These are phyloP conservation scores for Strobilomyces echinocephalus DNA, from an alignment of 768 basidiomycete genomes.

Conservation along the genomic window DNA sequence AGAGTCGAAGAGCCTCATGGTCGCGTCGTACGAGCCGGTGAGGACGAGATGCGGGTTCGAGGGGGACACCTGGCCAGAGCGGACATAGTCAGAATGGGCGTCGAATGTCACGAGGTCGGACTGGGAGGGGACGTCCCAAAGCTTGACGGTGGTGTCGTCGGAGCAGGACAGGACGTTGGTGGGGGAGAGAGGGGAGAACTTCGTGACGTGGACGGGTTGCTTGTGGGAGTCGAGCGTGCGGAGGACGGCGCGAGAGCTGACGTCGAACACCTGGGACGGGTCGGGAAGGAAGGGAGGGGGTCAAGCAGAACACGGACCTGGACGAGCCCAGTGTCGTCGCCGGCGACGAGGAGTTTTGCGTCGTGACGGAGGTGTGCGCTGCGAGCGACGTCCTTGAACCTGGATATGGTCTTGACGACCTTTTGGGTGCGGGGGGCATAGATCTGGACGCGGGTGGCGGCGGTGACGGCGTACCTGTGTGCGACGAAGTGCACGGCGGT, in stretches of 20 bases:
- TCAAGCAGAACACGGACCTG: constrained; percentile 39
- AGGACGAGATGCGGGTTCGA: constrained; percentile 80
- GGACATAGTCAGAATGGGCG: constrained; percentile 93
- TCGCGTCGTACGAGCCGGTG: constrained; percentile 93
- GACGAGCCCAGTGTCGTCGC: constrained; percentile 89
- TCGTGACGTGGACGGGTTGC: constrained; percentile 92
- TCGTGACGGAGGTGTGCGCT: constrained; percentile 86
- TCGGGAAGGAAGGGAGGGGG: not conserved
- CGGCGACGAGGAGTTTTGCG: constrained; percentile 92
- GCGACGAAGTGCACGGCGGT: constrained; percentile 93
- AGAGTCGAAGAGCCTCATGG: constrained; percentile 81
- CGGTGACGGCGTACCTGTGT: constrained; percentile 93
- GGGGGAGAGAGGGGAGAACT: constrained; percentile 77
- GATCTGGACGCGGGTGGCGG: constrained; percentile 89
- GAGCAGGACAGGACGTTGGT: constrained; percentile 91
- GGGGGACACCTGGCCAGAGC: constrained; percentile 82
- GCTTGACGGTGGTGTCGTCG: constrained; percentile 88
- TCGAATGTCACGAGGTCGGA: constrained; percentile 71
- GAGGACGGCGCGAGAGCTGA: constrained; percentile 88
- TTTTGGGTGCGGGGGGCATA: constrained; percentile 96
- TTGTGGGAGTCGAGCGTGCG: constrained; percentile 91
- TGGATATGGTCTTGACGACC: constrained; percentile 90
- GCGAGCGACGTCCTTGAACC: constrained; percentile 95
- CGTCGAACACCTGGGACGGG: constrained; percentile 76
- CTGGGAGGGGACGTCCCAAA: constrained; percentile 96